A percentile compares a stretch with the other conserved stretches of the same genome.
Conservation (phyloP, 1,284 basidiomycete genomes). For the Cronartium ribicola region DNA sequence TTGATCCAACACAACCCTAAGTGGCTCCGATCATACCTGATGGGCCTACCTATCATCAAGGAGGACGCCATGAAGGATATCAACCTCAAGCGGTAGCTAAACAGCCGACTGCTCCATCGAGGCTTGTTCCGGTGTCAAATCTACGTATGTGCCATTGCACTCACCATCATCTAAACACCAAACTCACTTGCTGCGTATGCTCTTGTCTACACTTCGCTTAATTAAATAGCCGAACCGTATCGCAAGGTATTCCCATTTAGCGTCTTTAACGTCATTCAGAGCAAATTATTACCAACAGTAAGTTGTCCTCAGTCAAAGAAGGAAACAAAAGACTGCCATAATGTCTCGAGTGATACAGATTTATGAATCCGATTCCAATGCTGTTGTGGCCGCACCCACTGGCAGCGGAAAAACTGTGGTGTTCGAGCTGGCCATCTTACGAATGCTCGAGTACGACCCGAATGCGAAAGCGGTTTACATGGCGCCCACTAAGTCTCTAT, state of each 20-base stretch:
- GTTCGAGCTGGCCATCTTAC: conserved; percentile 85
- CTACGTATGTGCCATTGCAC: not conserved
- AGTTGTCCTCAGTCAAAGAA: conserved; percentile 45
- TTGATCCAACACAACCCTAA: not conserved
- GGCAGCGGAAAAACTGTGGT: conserved; percentile 58
- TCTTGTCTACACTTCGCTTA: not conserved
- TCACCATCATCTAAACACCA: not conserved
- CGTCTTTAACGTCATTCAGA: conserved; percentile 84
- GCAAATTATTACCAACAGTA: conserved; percentile 71
- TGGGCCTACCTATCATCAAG: not conserved
- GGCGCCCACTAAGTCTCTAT: conserved; percentile 81
- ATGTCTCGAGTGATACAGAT: conserved; percentile 56
- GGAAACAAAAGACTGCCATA: not conserved
- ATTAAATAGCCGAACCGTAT: conserved; percentile 67
- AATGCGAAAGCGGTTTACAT: conserved; percentile 77
- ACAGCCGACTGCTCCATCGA: not conserved
- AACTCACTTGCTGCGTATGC: not conserved
- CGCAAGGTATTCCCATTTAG: conserved; percentile 76
- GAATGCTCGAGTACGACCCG: conserved; percentile 61
- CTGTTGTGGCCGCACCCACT: conserved; percentile 57
- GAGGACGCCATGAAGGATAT: not conserved
- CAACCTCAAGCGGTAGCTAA: not conserved
- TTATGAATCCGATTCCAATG: conserved; percentile 65
- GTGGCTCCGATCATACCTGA: not conserved
- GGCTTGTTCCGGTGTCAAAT: not conserved